Evolutionary conservation across 441 rosid genomes (phyloP).

Genomic region (Erodium trifolium): DNA sequence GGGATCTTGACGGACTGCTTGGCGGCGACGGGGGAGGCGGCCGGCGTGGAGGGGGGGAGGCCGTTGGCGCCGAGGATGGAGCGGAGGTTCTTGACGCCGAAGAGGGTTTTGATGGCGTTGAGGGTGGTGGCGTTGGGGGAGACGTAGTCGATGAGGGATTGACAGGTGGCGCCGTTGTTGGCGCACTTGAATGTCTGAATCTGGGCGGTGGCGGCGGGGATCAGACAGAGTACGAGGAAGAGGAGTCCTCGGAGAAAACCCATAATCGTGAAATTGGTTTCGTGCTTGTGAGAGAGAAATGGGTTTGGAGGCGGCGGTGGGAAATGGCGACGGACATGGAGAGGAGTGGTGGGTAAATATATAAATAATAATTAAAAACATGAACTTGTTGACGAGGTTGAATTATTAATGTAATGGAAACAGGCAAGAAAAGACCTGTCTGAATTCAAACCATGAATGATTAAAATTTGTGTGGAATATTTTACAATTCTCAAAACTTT

Average conservation of each 20-base stretch:
- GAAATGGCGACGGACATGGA: not conserved
- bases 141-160: constrained; percentile 46
- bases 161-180: constrained; percentile 28
- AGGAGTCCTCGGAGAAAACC: constrained; percentile 6
- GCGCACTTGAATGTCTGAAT: constrained; percentile 50
- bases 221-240: constrained; percentile 18
- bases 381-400: not conserved
- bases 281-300: too few species aligned
- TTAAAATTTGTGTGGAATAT: not conserved
- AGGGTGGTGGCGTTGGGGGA: constrained; percentile 46
- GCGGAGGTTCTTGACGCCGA: constrained; percentile 41
- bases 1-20: constrained; percentile 42
- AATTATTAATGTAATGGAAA: not conserved
- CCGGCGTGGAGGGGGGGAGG: constrained; percentile 32
- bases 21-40: constrained; percentile 21
- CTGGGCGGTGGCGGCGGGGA: constrained; percentile 15
- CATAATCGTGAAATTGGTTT: not conserved
- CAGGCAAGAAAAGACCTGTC: not conserved
- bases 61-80: constrained; percentile 61
- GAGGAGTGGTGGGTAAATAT: not conserved
- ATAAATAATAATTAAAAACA: not conserved
- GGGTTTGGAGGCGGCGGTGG: too few species aligned
- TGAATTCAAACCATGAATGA: not conserved
- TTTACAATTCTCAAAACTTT: not conserved
- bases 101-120: constrained; percentile 42